phyloP scores from a whole-genome alignment of 495 filamentous ascomycete species.

The Penicillium egyptiacum region DNA sequence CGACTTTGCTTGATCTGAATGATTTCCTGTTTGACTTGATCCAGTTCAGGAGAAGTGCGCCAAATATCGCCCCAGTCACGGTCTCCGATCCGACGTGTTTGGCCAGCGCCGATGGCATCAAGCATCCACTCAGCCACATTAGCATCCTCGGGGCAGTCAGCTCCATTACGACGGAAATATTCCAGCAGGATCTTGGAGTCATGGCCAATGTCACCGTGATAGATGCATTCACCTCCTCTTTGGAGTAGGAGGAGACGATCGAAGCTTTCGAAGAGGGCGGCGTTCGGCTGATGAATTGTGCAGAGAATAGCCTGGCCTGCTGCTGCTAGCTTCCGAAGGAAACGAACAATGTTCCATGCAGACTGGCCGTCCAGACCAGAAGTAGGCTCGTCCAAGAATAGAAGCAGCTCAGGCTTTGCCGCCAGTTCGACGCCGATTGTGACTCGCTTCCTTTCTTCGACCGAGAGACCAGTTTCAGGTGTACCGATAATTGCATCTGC shows the following conservation, averaged over 20 bases:
- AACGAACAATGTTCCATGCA: conserved; percentile 87
- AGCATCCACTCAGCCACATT: conserved; percentile 89
- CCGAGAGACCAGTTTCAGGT: conserved; percentile 73
- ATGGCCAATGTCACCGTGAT: conserved; percentile 66
- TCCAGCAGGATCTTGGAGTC: conserved; percentile 44
- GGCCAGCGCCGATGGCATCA: conserved; percentile 79
- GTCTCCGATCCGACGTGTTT: conserved; percentile 67
- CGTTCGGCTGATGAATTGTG: conserved; percentile 90
- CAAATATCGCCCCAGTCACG: conserved; percentile 82
- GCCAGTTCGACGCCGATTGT: conserved; percentile 89
- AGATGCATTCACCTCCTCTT: conserved; percentile 62
- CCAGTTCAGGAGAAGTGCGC: conserved; percentile 67
- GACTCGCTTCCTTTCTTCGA: conserved; percentile 88
- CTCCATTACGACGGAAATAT: conserved; percentile 56
- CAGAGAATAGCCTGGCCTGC: conserved; percentile 86
- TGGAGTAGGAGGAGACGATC: conserved; percentile 66
- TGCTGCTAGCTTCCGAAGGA: conserved; percentile 78
- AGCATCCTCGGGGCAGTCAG: conserved; percentile 52
- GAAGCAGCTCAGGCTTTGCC: conserved; percentile 77
- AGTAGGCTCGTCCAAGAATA: conserved; percentile 91
- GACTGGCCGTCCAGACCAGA: conserved; percentile 82
- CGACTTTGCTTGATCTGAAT: conserved; percentile 63
- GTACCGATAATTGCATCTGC: conserved; percentile 83
- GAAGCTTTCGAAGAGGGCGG: conserved; percentile 81
- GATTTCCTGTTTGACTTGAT: conserved; percentile 65